Base-by-base conservation (phyloP, 805 yeast genomes). In the Kuraishia cidri region DNA sequence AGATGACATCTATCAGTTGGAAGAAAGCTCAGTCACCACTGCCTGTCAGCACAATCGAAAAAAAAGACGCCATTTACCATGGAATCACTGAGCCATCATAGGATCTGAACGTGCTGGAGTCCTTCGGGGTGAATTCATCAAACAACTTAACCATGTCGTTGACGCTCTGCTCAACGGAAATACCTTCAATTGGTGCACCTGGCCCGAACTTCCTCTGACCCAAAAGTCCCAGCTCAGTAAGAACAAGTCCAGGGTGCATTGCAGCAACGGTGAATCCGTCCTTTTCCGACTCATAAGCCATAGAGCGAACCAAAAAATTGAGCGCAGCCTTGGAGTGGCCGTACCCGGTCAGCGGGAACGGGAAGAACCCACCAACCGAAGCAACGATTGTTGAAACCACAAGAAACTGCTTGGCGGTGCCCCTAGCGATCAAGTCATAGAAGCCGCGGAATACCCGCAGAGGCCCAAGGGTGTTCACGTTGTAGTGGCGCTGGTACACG, bases 221-320 rank as follows among this genome's bases (percentile, higher is more conserved):
- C 6, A 6, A 6, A 4, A 11, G 5, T 4, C 48, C 54, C 56
- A 54, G 48, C 30, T 62, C 66, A 22, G 60, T 58, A 11, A 33
- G n/a, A 10, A 64, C 66, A 8, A 49, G 23, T 24, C 69, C 69
- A 1, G 71, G 71, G 32, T 59, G 61, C 9, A 60, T 10, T 8
- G 60, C 40, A 15, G 57, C 39, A 24, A 54, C 46, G 8, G 44
- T 50, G 44, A 48, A 49, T 2, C 43, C 47, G 14, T 56, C 55
- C 1, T 29, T 24, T 10, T 34, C 36, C 22, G 48, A 32, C 32
- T 60, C 63, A 20, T 15, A 11, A 25, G 53, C 39, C 24, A 61
- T 24, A 14, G 48, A 47, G 24, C 40, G 47, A 9, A 43, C 43
- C 11, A 52, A 36, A 41, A 44, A 52, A 46, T 61, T 59, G 36